Evolutionary conservation across 257 asterid species (phyloP), one percentile per base, ranked within the genome.

Genomic region (Thymus mandschuricus): DNA sequence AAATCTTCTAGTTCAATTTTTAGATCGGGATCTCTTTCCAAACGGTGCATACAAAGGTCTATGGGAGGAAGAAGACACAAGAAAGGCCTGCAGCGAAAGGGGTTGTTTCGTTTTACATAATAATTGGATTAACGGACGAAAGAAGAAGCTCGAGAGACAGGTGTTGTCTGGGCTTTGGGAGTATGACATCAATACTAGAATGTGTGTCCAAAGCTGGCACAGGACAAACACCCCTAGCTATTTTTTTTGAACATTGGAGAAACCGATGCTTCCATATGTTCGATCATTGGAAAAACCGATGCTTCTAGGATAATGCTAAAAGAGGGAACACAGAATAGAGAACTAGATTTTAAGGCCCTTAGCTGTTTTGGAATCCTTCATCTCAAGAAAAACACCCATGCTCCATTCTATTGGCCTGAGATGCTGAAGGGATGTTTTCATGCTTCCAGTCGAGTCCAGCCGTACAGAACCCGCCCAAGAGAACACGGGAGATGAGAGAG

Each of bases 121-220:
- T 84, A 91, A 91, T 68, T 94, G 99, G 98, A 83, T 88, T 43
- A 84, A 82, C 50, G 88, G 97, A 76, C 75, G 95, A 69, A 78
- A 78, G 80, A 89, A 85, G 82, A 94, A 94, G 84, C 80, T 91
- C 11, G 92, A 89, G 69, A 80, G 98, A 46, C 96, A 89, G 85
- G 86, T 88, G 28, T 71, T 76, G 15, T 94, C 96, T 1, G 90
- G 95, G 66, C 88, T 91, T 15, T 89, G 99, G 99, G 95, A 87
- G 34, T 91, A 91, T 38, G 99, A 89, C 68, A 78, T 84, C 70
- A 79, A 86, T 82, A 80, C 70, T 64, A 81, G 98, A 62, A 94
- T 88, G 99, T 91, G 95, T 79, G 56, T 85, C 74, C 91, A 83
- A 45, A 80, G 75, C 65, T 87, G 96, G 96, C 85, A 84, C 40